Evolutionary conservation across 23 red algal species (phyloP).

Genomic region (Gracilaria caudata): DNA sequence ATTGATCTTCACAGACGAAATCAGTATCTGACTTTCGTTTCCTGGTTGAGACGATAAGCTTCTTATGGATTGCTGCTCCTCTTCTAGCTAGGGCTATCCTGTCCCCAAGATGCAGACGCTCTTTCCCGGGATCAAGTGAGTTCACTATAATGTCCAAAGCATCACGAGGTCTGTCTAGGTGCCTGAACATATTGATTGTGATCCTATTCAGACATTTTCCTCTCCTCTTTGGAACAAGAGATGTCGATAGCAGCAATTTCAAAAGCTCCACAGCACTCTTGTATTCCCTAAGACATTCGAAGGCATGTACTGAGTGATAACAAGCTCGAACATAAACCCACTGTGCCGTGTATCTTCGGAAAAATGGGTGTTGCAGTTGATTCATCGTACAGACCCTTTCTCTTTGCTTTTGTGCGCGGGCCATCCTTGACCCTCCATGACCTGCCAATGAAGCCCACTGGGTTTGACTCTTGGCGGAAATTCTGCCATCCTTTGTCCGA

Average conservation of each 20-base stretch:
- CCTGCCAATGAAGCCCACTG: background rate
- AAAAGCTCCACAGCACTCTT: constrained; percentile 45
- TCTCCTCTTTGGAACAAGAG: constrained; percentile 44
- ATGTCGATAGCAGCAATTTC: constrained; percentile 62
- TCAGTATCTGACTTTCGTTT: background rate
- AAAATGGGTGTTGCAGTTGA: constrained; percentile 67
- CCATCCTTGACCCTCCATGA: background rate
- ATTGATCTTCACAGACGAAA: background rate
- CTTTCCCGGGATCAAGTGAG: constrained; percentile 1
- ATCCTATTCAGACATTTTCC: constrained; percentile 66
- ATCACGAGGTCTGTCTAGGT: constrained; percentile 31
- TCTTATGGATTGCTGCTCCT: constrained; percentile 52
- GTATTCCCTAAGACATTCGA: constrained; percentile 65
- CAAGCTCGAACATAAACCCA: constrained; percentile 60
- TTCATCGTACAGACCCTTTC: background rate
- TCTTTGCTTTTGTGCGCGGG: background rate
- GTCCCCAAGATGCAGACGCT: constrained; percentile 54
- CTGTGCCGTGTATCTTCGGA: constrained; percentile 48
- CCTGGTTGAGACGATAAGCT: background rate
- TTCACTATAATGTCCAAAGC: constrained; percentile 53
- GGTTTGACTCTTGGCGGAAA: background rate
- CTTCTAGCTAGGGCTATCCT: constrained; percentile 25
- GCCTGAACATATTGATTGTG: constrained; percentile 71
- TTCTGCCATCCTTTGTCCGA: no score
- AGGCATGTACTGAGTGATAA: constrained; percentile 69